phyloP scores from a whole-genome alignment of 768 basidiomycete species.

The Mycena polygramma region DNA sequence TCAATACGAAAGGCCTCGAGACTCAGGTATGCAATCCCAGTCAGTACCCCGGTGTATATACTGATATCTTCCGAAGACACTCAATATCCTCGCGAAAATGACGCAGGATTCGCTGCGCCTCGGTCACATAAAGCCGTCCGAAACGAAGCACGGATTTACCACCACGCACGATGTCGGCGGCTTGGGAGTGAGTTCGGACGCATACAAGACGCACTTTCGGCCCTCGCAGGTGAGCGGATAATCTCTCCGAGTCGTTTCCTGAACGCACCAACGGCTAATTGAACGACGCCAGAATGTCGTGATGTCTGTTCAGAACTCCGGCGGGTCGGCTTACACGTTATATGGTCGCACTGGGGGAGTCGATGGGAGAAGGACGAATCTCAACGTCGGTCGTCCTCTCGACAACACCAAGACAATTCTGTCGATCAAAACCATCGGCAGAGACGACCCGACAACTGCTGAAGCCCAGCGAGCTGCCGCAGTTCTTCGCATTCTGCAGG shows the following conservation, averaged over 20 bases:
- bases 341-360: constrained; percentile 58
- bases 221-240: constrained; percentile 51
- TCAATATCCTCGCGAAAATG: constrained; percentile 61
- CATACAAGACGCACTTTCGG: constrained; percentile 54
- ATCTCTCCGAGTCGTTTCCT: neutral
- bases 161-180: constrained; percentile 41
- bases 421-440: constrained; percentile 64
- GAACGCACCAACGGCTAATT: neutral
- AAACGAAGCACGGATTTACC: constrained; percentile 58
- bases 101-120: constrained; percentile 60
- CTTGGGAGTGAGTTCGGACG: constrained; percentile 47
- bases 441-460: constrained; percentile 69
- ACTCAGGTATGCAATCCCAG: constrained; percentile 44
- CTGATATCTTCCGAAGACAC: constrained; percentile 41
- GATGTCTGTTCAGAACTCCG: constrained; percentile 42
- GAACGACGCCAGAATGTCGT: constrained; percentile 43
- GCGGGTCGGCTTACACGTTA: constrained; percentile 52
- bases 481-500: constrained; percentile 60
- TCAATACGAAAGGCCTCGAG: constrained; percentile 58
- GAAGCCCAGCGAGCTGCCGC: constrained; percentile 61
- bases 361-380: constrained; percentile 51
- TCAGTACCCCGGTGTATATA: neutral
- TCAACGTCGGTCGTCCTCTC: constrained; percentile 42
- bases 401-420: constrained; percentile 51
- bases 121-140: constrained; percentile 60